Evolutionary conservation across 805 yeast genomes (phyloP).

Genomic region (Scheffersomyces stipitis): DNA sequence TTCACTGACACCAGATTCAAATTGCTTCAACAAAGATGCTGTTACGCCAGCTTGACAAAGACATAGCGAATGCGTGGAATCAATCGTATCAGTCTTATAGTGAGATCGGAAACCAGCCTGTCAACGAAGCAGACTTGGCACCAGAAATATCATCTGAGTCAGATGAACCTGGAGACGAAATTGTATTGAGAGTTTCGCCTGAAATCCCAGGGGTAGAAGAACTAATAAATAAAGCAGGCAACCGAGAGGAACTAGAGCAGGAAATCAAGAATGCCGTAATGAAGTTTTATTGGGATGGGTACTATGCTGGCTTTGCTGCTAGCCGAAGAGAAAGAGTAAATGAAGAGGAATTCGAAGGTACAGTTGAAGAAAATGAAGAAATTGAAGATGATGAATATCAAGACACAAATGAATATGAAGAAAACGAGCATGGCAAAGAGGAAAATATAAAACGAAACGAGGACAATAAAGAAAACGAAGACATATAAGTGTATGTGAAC

Average conservation of each 20-base stretch:
- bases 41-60: background rate
- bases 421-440: too few relatives aligned
- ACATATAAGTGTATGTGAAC: conserved; percentile 1
- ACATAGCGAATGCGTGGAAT: background rate
- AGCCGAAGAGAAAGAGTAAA: too few relatives aligned
- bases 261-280: conserved; percentile 25
- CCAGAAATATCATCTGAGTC: background rate
- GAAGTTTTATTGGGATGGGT: conserved; percentile 37
- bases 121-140: background rate
- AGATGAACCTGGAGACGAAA: background rate
- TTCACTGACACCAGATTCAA: too few relatives aligned
- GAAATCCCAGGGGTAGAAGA: conserved; percentile 11
- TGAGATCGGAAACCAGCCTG: too few relatives aligned
- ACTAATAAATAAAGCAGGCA: conserved; percentile 14
- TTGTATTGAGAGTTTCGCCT: background rate
- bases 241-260: conserved; percentile 14
- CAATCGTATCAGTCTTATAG: background rate
- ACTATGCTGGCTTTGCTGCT: conserved; percentile 20
- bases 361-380: too few relatives aligned
- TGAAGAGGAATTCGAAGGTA: too few relatives aligned
- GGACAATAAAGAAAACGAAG: too few relatives aligned
- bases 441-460: too few relatives aligned
- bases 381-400: too few relatives aligned
- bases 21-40: too few relatives aligned
- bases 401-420: too few relatives aligned